Conservation (phyloP, 2,329 filamentous ascomycete species). For the Aureobasidium namibiae region DNA sequence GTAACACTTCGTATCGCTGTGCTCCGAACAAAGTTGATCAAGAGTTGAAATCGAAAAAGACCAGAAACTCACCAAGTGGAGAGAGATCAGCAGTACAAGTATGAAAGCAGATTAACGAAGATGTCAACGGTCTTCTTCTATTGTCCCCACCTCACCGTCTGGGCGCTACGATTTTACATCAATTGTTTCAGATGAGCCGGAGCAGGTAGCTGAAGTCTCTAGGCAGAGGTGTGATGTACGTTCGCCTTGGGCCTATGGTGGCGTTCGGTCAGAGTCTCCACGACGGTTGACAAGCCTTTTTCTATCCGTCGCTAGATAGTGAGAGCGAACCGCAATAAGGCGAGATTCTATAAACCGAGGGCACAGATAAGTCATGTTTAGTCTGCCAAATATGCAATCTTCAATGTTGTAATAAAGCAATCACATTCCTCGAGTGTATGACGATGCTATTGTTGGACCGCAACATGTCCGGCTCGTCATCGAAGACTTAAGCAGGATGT, state of each 20-base stretch:
- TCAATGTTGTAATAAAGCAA: neutral
- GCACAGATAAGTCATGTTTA: too few species aligned
- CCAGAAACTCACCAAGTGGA: neutral
- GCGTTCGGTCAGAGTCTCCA: neutral
- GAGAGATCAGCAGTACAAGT: neutral
- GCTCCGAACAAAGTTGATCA: neutral
- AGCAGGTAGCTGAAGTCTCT: neutral
- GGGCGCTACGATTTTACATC: neutral
- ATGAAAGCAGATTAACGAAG: constrained; percentile 3
- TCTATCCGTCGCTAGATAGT: neutral
- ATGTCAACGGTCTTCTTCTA: constrained; percentile 1
- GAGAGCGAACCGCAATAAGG: neutral
- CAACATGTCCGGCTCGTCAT: neutral
- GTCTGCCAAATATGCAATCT: neutral
- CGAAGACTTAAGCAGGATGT: neutral
- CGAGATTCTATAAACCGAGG: neutral
- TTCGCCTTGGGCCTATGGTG: neutral
- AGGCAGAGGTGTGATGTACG: neutral
- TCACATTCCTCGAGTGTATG: neutral
- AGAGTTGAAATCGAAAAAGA: neutral
- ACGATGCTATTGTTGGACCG: neutral
- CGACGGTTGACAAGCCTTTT: constrained; percentile 6
- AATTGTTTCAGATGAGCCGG: constrained; percentile 4
- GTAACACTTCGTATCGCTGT: neutral
- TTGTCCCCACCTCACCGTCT: neutral